Evolutionary conservation across 345 rosid genomes (phyloP).

Genomic region (Xanthoceras sorbifolium): DNA sequence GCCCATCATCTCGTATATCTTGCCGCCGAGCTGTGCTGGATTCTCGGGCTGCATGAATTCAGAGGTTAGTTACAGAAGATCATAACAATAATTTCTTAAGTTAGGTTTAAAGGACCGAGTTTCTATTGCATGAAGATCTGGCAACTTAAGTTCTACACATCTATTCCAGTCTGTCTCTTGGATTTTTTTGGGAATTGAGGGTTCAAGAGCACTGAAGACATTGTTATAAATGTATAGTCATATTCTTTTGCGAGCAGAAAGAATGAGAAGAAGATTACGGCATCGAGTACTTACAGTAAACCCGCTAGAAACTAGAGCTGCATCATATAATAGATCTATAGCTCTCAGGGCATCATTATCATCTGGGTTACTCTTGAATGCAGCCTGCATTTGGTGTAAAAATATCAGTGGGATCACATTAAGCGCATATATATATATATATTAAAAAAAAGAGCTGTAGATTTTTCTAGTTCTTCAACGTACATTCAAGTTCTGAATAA

Average conservation of each 20-base stretch:
- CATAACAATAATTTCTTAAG: not conserved
- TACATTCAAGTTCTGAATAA: conserved; percentile 72
- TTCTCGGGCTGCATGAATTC: conserved; percentile 72
- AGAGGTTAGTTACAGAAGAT: not conserved
- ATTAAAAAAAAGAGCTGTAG: not conserved
- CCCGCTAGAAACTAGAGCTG: conserved; percentile 95
- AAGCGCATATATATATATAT: too few relatives aligned
- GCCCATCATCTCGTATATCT: conserved; percentile 98
- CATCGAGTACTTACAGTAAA: conserved; percentile 66
- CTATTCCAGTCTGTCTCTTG: too few relatives aligned
- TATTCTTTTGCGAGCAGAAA: not conserved
- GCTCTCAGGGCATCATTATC: conserved; percentile 84
- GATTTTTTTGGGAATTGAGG: too few relatives aligned
- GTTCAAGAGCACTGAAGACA: not conserved
- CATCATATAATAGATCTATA: conserved; percentile 83
- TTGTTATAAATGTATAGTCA: not conserved
- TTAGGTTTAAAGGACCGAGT: too few relatives aligned
- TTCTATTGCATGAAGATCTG: too few relatives aligned
- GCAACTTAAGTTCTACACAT: too few relatives aligned
- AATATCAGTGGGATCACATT: not conserved
- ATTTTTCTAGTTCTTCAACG: not conserved
- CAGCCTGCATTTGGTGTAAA: conserved; percentile 54
- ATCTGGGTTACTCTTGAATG: conserved; percentile 63
- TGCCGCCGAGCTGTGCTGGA: conserved; percentile 92
- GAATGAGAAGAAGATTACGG: not conserved